Evolutionary conservation across 2,329 filamentous ascomycete genomes (phyloP).

Genomic region (Pseudocercospora pini-densiflorae): DNA sequence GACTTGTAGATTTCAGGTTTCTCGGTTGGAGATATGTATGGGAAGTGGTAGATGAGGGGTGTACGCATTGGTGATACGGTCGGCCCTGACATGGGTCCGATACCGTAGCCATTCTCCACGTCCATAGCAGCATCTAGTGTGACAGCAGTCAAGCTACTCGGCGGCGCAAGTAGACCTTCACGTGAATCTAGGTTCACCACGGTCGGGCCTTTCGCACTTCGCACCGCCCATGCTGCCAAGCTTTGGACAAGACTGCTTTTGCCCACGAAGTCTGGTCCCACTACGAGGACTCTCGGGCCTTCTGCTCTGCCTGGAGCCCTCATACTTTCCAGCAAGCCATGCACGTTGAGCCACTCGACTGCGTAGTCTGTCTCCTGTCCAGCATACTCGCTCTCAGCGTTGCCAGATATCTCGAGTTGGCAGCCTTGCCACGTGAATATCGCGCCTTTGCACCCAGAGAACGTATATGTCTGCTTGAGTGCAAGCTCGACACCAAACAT

Average conservation of each 20-base stretch:
- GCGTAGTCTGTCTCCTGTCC: slow-evolving; percentile 79
- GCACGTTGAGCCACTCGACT: slow-evolving; percentile 79
- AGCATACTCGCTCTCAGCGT: slow-evolving; percentile 69
- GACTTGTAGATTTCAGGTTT: slow-evolving; percentile 72
- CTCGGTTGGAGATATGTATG: slow-evolving; percentile 72
- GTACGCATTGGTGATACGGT: slow-evolving; percentile 88
- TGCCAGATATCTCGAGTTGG: slow-evolving; percentile 76
- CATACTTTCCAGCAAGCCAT: slow-evolving; percentile 80
- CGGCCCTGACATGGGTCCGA: slow-evolving; percentile 86
- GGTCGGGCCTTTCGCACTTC: slow-evolving; percentile 74
- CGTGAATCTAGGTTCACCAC: slow-evolving; percentile 83
- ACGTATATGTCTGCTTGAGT: slow-evolving; percentile 75
- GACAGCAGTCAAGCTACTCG: slow-evolving; percentile 83
- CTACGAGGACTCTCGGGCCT: slow-evolving; percentile 79
- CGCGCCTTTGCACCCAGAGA: slow-evolving; percentile 81
- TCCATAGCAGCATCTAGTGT: slow-evolving; percentile 88
- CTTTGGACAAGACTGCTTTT: slow-evolving; percentile 58
- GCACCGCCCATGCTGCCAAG: slow-evolving; percentile 85
- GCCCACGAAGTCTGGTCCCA: slow-evolving; percentile 76
- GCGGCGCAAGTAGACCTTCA: slow-evolving; percentile 61
- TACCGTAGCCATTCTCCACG: slow-evolving; percentile 81
- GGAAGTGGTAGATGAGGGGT: slow-evolving; percentile 89
- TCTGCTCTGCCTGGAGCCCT: slow-evolving; percentile 52
- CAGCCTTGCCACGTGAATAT: slow-evolving; percentile 94
- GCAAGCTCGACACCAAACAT: slow-evolving; percentile 95